Conservation (phyloP, 176 grass and related monocot species). For the Canna indica region DNA sequence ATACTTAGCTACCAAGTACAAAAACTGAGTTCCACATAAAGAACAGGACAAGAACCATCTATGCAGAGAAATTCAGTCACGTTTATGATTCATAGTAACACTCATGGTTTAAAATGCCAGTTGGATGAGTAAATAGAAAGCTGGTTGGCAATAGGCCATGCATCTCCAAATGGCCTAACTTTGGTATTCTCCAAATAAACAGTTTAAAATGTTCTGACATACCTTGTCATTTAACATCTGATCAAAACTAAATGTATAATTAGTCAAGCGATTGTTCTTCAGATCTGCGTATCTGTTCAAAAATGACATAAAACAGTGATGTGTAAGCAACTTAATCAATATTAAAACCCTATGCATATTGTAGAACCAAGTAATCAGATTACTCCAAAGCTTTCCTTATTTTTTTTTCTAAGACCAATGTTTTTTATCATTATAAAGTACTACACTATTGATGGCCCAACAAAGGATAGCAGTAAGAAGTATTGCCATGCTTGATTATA, state of each 20-base stretch:
- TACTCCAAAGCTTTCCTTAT: neutral
- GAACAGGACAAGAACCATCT: too few relatives aligned
- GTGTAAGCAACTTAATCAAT: neutral
- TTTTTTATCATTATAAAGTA: neutral
- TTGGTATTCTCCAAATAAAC: neutral
- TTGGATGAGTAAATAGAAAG: too few relatives aligned
- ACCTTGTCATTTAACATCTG: conserved; percentile 98
- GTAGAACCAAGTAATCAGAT: neutral
- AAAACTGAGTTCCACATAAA: too few relatives aligned
- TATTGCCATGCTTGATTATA: neutral
- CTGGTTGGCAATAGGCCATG: too few relatives aligned
- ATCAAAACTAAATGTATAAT: conserved; percentile 95
- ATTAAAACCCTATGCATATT: neutral
- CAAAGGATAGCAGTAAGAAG: neutral
- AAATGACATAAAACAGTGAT: conserved; percentile 3
- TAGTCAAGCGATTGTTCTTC: conserved; percentile 91
- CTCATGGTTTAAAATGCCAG: too few relatives aligned
- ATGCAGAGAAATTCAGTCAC: too few relatives aligned
- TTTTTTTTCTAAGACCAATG: neutral
- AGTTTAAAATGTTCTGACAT: neutral
- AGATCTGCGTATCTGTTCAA: conserved; percentile 83
- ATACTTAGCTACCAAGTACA: too few relatives aligned
- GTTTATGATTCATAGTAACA: too few relatives aligned
- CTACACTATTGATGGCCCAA: neutral
- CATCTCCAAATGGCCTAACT: too few relatives aligned